Evolutionary conservation across 257 asterid species (phyloP), one percentile per base, ranked within the genome.

Genomic region (Nicotiana sylvestris): DNA sequence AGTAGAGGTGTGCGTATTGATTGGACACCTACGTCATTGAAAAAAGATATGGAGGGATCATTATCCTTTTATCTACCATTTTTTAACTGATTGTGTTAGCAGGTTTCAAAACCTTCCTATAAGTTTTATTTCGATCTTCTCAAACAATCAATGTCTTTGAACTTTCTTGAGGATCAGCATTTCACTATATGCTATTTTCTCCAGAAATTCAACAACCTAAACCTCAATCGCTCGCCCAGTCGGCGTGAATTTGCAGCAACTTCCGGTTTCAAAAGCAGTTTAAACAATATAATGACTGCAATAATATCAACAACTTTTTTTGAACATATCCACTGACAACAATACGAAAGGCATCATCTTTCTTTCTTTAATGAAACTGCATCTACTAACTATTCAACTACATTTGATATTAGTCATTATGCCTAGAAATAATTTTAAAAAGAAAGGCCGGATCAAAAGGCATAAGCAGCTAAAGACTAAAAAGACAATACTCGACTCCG

Each of bases 81-180:
- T 37, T 37, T 49, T 49, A 49, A 49, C 56, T 49, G 4, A 70
- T 43, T 70, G 58, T n/a, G n/a, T 70, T 21, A 10, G 78, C 33
- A 70, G 35, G 78, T 5, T n/a, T 69, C n/a, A 69, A 69, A 37
- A 69, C 78, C 78, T 39, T 69, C 77, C 78, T 39, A 11, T 39
- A 69, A 39, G n/a, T 39, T 39, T 10, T 70, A 43, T 7, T n/a
- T 30, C 18, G 55, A 37, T 68, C 32, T 68, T 68, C 77, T 67
- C 0, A 0, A 2, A 39, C 58, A 70, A 70, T 69, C 53, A n/a
- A 69, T 21, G 39, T 10, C 78, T 70, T 70, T 21, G 57, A 39
- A 70, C n/a, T 70, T 4, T 10, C 78, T 49, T 4, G 2, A 70
- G 33, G 58, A 70, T 39, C 58, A 43, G 11, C 35, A 43, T 5